Percentiles rank a stretch among this genome's conserved stretches.
phyloP scores from a whole-genome alignment of 225 moss, liverwort and hornwort species.

The Physcomitrellopsis africana region DNA sequence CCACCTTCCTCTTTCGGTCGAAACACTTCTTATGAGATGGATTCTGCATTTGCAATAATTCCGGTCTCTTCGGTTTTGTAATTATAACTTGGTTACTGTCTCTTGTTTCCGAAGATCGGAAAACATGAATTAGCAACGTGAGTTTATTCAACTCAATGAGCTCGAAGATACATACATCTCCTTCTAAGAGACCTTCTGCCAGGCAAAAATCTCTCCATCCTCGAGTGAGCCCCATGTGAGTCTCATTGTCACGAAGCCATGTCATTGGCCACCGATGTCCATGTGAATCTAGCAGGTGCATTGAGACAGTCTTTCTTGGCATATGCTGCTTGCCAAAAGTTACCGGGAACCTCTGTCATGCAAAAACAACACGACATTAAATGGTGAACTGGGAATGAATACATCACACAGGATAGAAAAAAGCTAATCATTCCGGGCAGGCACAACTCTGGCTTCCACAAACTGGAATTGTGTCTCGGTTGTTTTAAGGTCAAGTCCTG shows the following conservation, averaged over 20 bases:
- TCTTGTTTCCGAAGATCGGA: constrained; percentile 45
- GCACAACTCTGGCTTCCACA: background rate
- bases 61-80: constrained; percentile 36
- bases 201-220: constrained; percentile 55
- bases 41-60: constrained; percentile 6
- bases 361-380: constrained; percentile 5
- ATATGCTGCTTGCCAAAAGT: constrained; percentile 58
- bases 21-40: background rate
- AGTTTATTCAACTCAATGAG: constrained; percentile 47
- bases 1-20: constrained; percentile 24
- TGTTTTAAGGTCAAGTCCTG: background rate
- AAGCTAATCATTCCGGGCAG: background rate
- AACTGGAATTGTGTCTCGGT: background rate
- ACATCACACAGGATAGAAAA: no score
- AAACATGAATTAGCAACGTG: constrained; percentile 45
- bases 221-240: constrained; percentile 58
- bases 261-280: constrained; percentile 55
- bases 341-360: constrained; percentile 48
- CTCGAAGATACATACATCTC: constrained; percentile 55
- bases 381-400: background rate
- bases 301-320: constrained; percentile 53
- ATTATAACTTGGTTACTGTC: constrained; percentile 19
- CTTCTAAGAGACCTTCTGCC: constrained; percentile 45
- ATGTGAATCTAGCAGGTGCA: constrained; percentile 45
- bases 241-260: constrained; percentile 59